A percentile compares a stretch with the other conserved stretches of the same genome.
These are phyloP conservation scores for Stramenopiles sp. DNA, from an alignment of 352 stramenopile genomes.

Conservation along the genomic window DNA sequence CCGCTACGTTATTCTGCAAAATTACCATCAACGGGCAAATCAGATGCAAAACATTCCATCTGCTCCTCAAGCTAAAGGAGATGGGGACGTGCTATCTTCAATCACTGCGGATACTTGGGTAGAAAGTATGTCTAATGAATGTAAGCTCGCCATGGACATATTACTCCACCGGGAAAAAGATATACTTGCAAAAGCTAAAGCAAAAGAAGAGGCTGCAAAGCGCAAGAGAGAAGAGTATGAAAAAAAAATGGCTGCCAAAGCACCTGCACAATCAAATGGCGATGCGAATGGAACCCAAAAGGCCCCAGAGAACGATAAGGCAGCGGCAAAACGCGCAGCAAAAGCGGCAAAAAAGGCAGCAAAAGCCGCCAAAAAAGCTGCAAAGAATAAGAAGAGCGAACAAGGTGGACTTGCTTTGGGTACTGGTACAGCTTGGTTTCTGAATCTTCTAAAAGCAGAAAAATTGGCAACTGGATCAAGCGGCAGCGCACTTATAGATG, in stretches of 20 bases:
- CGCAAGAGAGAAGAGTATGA: constrained; percentile 18
- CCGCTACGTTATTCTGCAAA: background rate
- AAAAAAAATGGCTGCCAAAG: constrained; percentile 35
- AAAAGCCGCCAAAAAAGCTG: background rate
- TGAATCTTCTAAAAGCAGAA: too few species aligned
- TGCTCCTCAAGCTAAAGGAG: background rate
- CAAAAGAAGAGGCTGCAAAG: constrained; percentile 32
- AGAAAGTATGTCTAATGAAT: background rate
- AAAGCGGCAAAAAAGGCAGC: background rate
- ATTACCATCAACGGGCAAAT: too few species aligned
- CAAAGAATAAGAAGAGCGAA: background rate
- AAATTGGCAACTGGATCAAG: background rate
- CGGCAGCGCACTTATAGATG: background rate
- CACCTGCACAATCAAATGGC: constrained; percentile 23
- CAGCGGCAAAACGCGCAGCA: constrained; percentile 8
- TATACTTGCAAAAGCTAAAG: constrained; percentile 36
- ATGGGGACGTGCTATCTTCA: too few species aligned
- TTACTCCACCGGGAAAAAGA: constrained; percentile 30
- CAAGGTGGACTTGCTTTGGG: background rate
- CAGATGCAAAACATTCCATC: background rate
- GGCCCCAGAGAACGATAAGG: constrained; percentile 21
- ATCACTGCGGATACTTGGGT: background rate
- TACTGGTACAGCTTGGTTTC: background rate
- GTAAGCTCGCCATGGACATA: background rate
- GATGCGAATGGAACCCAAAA: constrained; percentile 15